Percentiles rank a stretch among this genome's conserved stretches.
Conservation (phyloP, 2,329 filamentous ascomycete species). For the Ophiosphaerella herpotricha region DNA sequence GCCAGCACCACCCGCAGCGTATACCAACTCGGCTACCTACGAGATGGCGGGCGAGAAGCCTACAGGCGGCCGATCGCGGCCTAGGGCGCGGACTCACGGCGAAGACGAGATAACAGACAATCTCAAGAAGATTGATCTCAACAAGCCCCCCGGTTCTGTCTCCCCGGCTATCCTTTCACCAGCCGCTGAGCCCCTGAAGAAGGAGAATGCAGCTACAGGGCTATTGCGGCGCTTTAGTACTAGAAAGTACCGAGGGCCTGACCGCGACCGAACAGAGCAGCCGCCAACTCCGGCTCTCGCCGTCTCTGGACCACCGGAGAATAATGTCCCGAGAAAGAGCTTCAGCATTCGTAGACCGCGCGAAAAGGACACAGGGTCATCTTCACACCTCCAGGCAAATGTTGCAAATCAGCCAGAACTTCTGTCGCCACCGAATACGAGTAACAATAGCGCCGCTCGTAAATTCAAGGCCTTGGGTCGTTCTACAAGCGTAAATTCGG, state of each 20-base stretch:
- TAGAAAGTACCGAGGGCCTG: constrained; percentile 69
- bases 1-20: constrained; percentile 78
- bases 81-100: constrained; percentile 88
- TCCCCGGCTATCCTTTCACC: constrained; percentile 60
- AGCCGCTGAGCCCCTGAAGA: constrained; percentile 65
- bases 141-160: constrained; percentile 53
- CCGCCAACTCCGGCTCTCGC: constrained; percentile 76
- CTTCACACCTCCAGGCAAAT: constrained; percentile 55
- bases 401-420: constrained; percentile 76
- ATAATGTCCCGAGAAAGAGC: constrained; percentile 73
- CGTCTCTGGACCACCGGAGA: constrained; percentile 76
- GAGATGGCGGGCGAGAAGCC: constrained; percentile 89
- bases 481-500: constrained; percentile 90
- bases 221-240: constrained; percentile 91
- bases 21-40: constrained; percentile 83
- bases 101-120: constrained; percentile 85
- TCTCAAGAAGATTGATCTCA: constrained; percentile 67
- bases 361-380: constrained; percentile 57
- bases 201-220: constrained; percentile 84
- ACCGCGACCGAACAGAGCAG: constrained; percentile 57
- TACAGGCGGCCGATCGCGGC: constrained; percentile 80
- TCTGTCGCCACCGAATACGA: constrained; percentile 70
- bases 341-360: constrained; percentile 77
- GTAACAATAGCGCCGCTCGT: constrained; percentile 57
- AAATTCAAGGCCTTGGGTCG: constrained; percentile 73